phyloP scores from a whole-genome alignment of 306 rosid genomes.

The Styphnolobium japonicum region DNA sequence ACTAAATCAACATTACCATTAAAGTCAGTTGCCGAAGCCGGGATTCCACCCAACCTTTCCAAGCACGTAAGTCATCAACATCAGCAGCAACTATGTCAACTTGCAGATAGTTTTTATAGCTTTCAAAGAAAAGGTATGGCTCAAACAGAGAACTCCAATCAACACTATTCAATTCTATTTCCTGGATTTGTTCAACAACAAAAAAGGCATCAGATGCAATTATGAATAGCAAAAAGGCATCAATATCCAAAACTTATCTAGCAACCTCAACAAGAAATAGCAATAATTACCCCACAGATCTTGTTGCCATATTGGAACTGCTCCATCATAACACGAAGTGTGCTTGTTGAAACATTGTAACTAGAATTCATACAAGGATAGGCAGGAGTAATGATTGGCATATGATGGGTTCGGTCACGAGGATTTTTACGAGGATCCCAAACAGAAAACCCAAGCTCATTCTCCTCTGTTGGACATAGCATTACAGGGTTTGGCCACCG shows the following conservation, averaged over 20 bases:
- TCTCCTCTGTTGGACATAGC: conserved; percentile 84
- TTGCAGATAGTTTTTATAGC: conserved; percentile 83
- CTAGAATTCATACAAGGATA: conserved; percentile 99
- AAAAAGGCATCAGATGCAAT: not conserved
- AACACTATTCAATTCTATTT: conserved; percentile 65
- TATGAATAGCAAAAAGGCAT: not conserved
- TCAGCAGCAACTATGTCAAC: conserved; percentile 85
- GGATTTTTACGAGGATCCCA: conserved; percentile 97
- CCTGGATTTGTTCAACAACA: conserved; percentile 44
- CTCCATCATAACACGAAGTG: conserved; percentile 91
- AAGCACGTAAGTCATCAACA: conserved; percentile 70
- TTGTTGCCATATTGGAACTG: conserved; percentile 74
- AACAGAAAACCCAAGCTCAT: conserved; percentile 74
- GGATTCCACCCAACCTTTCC: conserved; percentile 99
- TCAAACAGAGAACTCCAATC: conserved; percentile 80
- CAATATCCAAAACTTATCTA: not conserved
- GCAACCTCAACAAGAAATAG: not conserved
- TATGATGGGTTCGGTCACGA: conserved; percentile 79
- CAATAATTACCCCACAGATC: conserved; percentile 67
- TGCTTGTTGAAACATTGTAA: conserved; percentile 87
- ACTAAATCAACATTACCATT: conserved; percentile 30
- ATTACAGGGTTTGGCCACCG: conserved; percentile 97
- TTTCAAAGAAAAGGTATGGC: conserved; percentile 77
- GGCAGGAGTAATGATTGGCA: conserved; percentile 97
- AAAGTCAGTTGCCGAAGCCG: conserved; percentile 81